These are phyloP conservation scores for Posidonia oceanica DNA, from an alignment of 116 monocot genomes.

Conservation along the genomic window DNA sequence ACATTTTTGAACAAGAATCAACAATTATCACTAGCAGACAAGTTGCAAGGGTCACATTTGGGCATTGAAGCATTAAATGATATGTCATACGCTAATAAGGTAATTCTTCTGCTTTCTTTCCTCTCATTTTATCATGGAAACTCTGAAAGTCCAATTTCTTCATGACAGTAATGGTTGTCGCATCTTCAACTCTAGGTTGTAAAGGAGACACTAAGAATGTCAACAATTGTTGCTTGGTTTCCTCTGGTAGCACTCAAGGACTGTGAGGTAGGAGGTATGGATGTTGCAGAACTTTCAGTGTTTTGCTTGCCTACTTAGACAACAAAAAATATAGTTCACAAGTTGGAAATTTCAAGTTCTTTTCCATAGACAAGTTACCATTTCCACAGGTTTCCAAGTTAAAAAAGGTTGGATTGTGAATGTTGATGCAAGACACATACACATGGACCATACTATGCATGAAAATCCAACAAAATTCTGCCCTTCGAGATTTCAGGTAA, in stretches of 20 bases:
- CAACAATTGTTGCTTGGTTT: slow-evolving; percentile 85
- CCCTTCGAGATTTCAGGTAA: slow-evolving; percentile 62
- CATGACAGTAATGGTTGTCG: too few relatives aligned
- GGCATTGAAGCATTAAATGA: slow-evolving; percentile 39
- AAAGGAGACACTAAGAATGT: slow-evolving; percentile 71
- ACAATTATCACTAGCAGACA: slow-evolving; percentile 17
- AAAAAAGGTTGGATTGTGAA: slow-evolving; percentile 73
- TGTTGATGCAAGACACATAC: slow-evolving; percentile 60
- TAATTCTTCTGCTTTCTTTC: not conserved
- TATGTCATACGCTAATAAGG: slow-evolving; percentile 63
- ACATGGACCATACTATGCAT: slow-evolving; percentile 38
- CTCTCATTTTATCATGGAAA: not conserved
- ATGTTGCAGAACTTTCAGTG: not conserved
- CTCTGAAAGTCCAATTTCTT: not conserved
- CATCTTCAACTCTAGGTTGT: slow-evolving; percentile 32
- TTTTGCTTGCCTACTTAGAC: too few relatives aligned
- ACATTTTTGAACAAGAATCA: slow-evolving; percentile 14
- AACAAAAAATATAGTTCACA: not conserved
- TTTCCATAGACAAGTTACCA: not conserved
- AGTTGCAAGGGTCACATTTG: slow-evolving; percentile 10
- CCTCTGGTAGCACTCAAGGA: slow-evolving; percentile 62
- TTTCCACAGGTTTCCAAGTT: slow-evolving; percentile 43
- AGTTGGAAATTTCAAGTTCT: not conserved
- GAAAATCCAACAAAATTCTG: slow-evolving; percentile 44
- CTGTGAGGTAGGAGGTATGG: slow-evolving; percentile 52